These are phyloP conservation scores for Russula ochroleuca DNA, from an alignment of 768 basidiomycete species.

Conservation along the genomic window DNA sequence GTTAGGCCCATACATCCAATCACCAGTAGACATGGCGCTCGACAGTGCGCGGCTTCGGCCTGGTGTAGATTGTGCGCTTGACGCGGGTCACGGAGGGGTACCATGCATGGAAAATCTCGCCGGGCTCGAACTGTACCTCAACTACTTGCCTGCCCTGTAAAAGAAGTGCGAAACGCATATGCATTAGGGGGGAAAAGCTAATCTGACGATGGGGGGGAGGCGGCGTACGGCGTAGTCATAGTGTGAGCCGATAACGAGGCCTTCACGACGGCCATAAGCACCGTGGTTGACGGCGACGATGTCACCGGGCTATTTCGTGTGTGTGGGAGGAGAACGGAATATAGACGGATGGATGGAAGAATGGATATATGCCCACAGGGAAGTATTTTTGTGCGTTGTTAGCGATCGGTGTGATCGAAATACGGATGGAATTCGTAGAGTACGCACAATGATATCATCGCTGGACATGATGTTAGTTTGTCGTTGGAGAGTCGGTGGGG, in stretches of 20 bases:
- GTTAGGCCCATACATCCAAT: background rate
- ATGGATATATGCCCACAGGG: background rate
- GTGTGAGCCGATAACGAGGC: conserved; percentile 74
- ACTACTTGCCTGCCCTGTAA: conserved; percentile 74
- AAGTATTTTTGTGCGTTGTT: background rate
- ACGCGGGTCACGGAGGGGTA: conserved; percentile 78
- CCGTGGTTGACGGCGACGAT: conserved; percentile 73
- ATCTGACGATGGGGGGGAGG: background rate
- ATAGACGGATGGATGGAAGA: background rate
- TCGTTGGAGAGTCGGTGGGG: background rate
- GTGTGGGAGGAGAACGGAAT: background rate
- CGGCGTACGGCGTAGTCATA: conserved; percentile 58
- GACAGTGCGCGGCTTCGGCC: conserved; percentile 51
- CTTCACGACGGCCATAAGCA: conserved; percentile 61
- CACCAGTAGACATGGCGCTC: conserved; percentile 77
- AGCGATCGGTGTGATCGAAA: background rate
- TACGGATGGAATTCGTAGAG: too few species aligned
- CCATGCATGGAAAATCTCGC: conserved; percentile 67
- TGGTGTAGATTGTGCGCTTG: conserved; percentile 58
- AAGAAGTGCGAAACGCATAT: background rate
- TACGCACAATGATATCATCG: conserved; percentile 16
- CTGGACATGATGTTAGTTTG: conserved; percentile 4
- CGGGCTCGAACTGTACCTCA: conserved; percentile 72
- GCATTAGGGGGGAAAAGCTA: background rate
- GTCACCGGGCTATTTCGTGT: conserved; percentile 65